These are phyloP conservation scores for Kwoniella dendrophila DNA, from an alignment of 768 basidiomycete genomes.

Conservation along the genomic window DNA sequence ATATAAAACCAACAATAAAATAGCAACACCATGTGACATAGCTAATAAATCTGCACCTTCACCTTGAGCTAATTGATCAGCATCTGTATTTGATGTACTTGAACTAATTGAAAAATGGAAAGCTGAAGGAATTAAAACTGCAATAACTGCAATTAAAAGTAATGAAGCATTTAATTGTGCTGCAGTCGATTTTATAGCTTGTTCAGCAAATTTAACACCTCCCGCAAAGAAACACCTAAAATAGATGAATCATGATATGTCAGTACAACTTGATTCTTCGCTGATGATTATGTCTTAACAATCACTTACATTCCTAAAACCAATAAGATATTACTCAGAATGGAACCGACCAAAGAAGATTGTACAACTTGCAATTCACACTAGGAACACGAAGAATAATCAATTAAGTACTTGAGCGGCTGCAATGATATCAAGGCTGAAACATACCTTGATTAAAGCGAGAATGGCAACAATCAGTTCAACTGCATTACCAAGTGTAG, in stretches of 20 bases:
- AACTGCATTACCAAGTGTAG: slow-evolving; percentile 62
- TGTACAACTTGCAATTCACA: slow-evolving; percentile 64
- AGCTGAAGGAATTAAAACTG: slow-evolving; percentile 57
- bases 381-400: too few species aligned
- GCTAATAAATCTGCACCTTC: slow-evolving; percentile 59
- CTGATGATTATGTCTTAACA: not conserved
- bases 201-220: slow-evolving; percentile 62
- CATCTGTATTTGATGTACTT: slow-evolving; percentile 47
- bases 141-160: slow-evolving; percentile 56
- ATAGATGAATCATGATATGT: not conserved
- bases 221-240: slow-evolving; percentile 53
- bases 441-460: slow-evolving; percentile 48
- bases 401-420: too few species aligned
- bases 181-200: slow-evolving; percentile 63
- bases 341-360: slow-evolving; percentile 62
- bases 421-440: not conserved
- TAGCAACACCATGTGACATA: slow-evolving; percentile 61
- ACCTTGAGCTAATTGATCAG: slow-evolving; percentile 29
- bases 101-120: slow-evolving; percentile 47
- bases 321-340: slow-evolving; percentile 59
- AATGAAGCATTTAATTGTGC: slow-evolving; percentile 57
- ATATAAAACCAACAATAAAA: slow-evolving; percentile 61
- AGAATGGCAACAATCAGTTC: slow-evolving; percentile 61
- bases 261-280: too few species aligned
- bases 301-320: slow-evolving; percentile 55